Percentiles rank a stretch among this genome's conserved stretches.
phyloP scores from a whole-genome alignment of 805 yeast genomes.

The Metschnikowia orientalis region DNA sequence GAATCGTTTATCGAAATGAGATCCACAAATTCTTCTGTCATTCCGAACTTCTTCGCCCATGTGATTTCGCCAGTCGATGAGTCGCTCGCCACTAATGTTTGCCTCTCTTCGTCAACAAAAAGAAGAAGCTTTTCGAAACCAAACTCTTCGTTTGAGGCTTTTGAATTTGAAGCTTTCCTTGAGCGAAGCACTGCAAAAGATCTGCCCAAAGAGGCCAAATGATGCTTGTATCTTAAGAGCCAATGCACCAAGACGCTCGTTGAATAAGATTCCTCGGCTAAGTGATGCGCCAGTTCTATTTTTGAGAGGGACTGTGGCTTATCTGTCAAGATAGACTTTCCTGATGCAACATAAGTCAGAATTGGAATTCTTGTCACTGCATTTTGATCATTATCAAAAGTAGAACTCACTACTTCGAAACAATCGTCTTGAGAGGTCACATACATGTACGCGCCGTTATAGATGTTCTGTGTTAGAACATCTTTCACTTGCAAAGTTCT shows the following conservation, averaged over 20 bases:
- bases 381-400: too few species aligned
- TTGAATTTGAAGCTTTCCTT: slow-evolving; percentile 1
- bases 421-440: too few species aligned
- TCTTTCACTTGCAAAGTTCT: slow-evolving; percentile 2
- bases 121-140: slow-evolving; percentile 34
- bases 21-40: slow-evolving; percentile 2
- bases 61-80: slow-evolving; percentile 9
- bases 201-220: slow-evolving; percentile 32
- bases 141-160: slow-evolving; percentile 20
- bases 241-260: slow-evolving; percentile 23
- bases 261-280: slow-evolving; percentile 27
- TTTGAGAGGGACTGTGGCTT: slow-evolving; percentile 27
- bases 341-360: slow-evolving; percentile 9
- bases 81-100: slow-evolving; percentile 11
- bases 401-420: too few species aligned
- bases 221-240: slow-evolving; percentile 28
- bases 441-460: too few species aligned
- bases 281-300: slow-evolving; percentile 28
- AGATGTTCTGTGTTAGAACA: background rate
- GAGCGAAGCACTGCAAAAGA: slow-evolving; percentile 10
- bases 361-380: background rate
- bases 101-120: slow-evolving; percentile 20
- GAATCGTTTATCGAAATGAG: slow-evolving; percentile 6
- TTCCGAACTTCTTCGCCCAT: slow-evolving; percentile 8
- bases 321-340: slow-evolving; percentile 25